These are phyloP conservation scores for Schizosaccharomyces cryophilus DNA, from an alignment of 805 yeast species.

Conservation along the genomic window DNA sequence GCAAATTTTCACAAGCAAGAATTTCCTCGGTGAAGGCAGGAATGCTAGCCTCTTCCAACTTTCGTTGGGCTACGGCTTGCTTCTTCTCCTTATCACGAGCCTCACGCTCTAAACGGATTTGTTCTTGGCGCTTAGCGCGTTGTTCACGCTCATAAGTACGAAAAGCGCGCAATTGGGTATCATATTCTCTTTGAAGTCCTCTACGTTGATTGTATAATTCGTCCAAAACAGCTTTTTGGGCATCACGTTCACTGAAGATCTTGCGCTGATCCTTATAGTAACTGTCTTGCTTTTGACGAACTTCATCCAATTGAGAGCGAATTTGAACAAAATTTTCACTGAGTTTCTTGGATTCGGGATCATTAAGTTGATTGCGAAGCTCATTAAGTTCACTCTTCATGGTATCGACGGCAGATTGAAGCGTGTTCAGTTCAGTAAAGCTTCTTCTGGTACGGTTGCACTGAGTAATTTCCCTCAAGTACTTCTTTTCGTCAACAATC, in stretches of 20 bases:
- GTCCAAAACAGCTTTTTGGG: conserved; percentile 42
- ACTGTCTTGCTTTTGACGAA: conserved; percentile 34
- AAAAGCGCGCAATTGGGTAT: conserved; percentile 44
- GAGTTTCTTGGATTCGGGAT: conserved; percentile 34
- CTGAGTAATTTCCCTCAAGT: conserved; percentile 60
- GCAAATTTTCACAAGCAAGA: conserved; percentile 43
- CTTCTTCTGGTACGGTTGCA: conserved; percentile 63
- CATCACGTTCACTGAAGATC: conserved; percentile 40
- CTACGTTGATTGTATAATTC: conserved; percentile 35
- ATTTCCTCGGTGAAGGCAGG: conserved; percentile 77
- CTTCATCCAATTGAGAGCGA: conserved; percentile 44
- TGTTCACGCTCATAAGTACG: conserved; percentile 44
- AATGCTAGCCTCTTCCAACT: conserved; percentile 39
- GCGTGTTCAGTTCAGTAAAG: conserved; percentile 44
- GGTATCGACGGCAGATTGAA: conserved; percentile 54
- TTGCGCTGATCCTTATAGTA: conserved; percentile 41
- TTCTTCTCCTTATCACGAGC: conserved; percentile 20
- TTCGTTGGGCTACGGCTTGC: conserved; percentile 39
- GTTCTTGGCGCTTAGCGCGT: conserved; percentile 31
- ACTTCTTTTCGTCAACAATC: conserved; percentile 73
- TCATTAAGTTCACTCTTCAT: conserved; percentile 55
- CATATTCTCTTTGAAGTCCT: conserved; percentile 45
- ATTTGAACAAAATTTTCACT: conserved; percentile 43
- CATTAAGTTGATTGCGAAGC: conserved; percentile 40
- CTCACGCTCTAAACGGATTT: conserved; percentile 33